phyloP scores from a whole-genome alignment of 441 rosid species.

The Populus hybrid region DNA sequence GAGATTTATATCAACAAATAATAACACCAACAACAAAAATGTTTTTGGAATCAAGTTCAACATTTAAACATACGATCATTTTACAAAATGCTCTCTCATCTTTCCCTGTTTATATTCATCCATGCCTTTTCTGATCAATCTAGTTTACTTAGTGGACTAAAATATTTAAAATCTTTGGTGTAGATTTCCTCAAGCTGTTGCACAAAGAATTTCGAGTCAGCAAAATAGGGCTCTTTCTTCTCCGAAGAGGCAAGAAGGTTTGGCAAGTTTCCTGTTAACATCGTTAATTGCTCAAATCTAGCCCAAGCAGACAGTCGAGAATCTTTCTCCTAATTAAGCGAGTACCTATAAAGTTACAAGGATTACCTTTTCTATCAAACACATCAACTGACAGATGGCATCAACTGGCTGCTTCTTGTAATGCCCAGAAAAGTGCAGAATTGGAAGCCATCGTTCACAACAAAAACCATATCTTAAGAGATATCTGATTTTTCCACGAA shows the following conservation, averaged over 20 bases:
- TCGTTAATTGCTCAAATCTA: neutral
- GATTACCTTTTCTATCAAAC: neutral
- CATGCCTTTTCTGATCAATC: no score
- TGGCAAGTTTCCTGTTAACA: neutral
- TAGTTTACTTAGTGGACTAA: no score
- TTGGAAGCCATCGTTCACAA: neutral
- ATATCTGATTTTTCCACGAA: conserved; percentile 24
- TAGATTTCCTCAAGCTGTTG: no score
- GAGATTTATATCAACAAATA: no score
- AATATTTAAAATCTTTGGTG: no score
- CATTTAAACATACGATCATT: no score
- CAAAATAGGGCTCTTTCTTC: neutral
- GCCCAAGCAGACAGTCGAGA: no score
- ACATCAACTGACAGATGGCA: conserved; percentile 28
- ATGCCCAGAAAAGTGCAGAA: neutral
- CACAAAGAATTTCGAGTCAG: no score
- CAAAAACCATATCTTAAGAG: conserved; percentile 32
- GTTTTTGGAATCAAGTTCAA: no score
- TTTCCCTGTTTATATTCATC: no score
- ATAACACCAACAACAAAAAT: no score
- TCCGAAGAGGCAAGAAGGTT: conserved; percentile 6
- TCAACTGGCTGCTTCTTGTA: conserved; percentile 8
- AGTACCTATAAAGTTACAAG: neutral
- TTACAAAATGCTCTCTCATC: no score
- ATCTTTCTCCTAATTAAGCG: neutral